Conservation (phyloP, 208 protist species). For the Acanthamoeba triangularis region DNA sequence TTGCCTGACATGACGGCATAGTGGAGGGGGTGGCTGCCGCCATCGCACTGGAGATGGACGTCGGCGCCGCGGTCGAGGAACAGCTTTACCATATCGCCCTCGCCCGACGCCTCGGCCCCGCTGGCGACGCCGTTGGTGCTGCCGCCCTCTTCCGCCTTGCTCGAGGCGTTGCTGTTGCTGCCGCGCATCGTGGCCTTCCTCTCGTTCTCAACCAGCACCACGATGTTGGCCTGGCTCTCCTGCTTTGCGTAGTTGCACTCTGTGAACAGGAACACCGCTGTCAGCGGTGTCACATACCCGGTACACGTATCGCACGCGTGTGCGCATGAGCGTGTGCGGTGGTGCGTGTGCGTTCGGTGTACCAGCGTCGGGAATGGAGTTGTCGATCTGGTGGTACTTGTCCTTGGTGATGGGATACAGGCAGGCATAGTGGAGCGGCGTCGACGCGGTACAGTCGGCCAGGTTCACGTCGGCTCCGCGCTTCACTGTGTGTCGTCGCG, state of each 20-base stretch:
- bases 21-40: slow-evolving; percentile 30
- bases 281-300: too few relatives aligned
- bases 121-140: background rate
- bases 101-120: background rate
- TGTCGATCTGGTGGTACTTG: slow-evolving; percentile 38
- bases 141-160: background rate
- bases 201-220: slow-evolving; percentile 10
- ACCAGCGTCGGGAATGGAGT: background rate
- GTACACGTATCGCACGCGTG: too few relatives aligned
- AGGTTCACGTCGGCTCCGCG: slow-evolving; percentile 64
- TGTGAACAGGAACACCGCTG: background rate
- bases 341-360: too few relatives aligned
- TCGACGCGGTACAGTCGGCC: background rate
- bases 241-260: slow-evolving; percentile 27
- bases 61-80: slow-evolving; percentile 13
- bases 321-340: too few relatives aligned
- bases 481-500: background rate
- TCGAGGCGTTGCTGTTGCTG: background rate
- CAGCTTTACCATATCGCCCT: slow-evolving; percentile 17
- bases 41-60: slow-evolving; percentile 36
- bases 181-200: background rate
- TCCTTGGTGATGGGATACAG: slow-evolving; percentile 4
- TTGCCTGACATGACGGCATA: slow-evolving; percentile 63
- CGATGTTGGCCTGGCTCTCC: slow-evolving; percentile 25
- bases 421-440: slow-evolving; percentile 62